Base-by-base conservation (phyloP, 805 yeast species). In the Candida dajiaensis region DNA sequence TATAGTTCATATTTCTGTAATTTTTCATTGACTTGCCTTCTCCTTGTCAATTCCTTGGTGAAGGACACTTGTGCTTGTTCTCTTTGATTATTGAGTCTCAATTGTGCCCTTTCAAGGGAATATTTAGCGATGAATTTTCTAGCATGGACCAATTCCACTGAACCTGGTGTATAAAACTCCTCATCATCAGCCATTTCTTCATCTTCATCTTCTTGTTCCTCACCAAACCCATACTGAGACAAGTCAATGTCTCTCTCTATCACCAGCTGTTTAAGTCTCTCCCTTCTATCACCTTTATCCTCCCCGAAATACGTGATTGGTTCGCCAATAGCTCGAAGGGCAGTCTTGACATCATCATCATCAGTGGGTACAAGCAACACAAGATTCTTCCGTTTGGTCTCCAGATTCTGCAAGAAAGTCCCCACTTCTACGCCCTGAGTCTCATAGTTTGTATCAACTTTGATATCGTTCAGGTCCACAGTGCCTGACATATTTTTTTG, bases 101-200 rank as follows among this genome's bases (percentile, higher is more conserved):
- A 29, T 22, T 61, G 57, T 0, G 92, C 76, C 19, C 63, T 63
- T 1, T 45, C 38, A 3, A 85, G 54, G 0, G 96, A 83, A 46
- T 64, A 66, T 6, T 64, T 49, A 0, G 89, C 75, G 0, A 90
- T 69, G 2, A 53, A 49, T 33, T 65, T 61, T 43, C 98, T 71
- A 0, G 79, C 73, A 1, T 70, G 66, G 8, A 73, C 65, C 10
- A 90, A 63, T 6, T 71, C 76, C 4, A 65, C 67, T 0, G 76
- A 64, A 0, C 95, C 96, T 0, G 95, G 95, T 0, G 96, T 89
- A 57, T 80, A 89, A 58, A 85, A 89, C 49, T 89, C 96, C 43
- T 83, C 95, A 13, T 86, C 83, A 10, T 80, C 83, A 1, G 72
- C 81, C 3, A 68, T 78, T 1, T 65, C 73, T 1, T 64, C 75